Evolutionary conservation across 257 asterid genomes (phyloP).

Genomic region (Haberlea rhodopensis): DNA sequence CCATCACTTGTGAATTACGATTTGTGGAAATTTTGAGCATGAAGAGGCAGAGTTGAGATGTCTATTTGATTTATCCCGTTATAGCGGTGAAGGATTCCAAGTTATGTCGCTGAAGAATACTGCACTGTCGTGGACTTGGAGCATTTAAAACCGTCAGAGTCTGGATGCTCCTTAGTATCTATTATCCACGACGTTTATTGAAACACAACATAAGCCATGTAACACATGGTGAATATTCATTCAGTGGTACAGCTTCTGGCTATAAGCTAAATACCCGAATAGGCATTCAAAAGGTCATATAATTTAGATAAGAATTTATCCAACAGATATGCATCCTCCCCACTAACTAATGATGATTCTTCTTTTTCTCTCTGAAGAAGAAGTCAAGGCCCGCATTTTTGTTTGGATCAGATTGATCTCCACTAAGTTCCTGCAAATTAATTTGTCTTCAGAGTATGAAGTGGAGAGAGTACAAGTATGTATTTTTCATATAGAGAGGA

Average conservation of each 20-base stretch:
- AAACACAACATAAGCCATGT: too few relatives aligned
- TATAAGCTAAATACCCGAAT: background rate
- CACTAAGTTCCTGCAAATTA: conserved; percentile 33
- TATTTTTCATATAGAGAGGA: too few relatives aligned
- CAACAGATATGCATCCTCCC: background rate
- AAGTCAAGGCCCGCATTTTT: background rate
- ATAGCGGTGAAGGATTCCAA: too few relatives aligned
- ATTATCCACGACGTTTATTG: too few relatives aligned
- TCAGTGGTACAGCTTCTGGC: too few relatives aligned
- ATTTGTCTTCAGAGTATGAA: too few relatives aligned
- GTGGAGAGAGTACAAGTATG: too few relatives aligned
- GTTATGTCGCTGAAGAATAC: too few relatives aligned
- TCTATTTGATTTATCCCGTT: background rate
- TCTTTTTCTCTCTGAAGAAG: conserved; percentile 3
- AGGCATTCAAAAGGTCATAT: background rate
- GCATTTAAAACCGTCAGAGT: too few relatives aligned
- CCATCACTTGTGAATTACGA: background rate
- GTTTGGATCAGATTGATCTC: conserved; percentile 25
- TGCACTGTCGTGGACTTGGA: too few relatives aligned
- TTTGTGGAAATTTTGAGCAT: background rate
- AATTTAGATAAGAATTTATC: background rate
- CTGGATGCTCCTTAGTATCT: too few relatives aligned
- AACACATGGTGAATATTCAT: too few relatives aligned
- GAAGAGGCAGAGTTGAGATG: conserved; percentile 6
- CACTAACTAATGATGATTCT: conserved; percentile 8